Evolutionary conservation across 1,139 yeast species (phyloP).

Genomic region (Suhomyces kunorum): DNA sequence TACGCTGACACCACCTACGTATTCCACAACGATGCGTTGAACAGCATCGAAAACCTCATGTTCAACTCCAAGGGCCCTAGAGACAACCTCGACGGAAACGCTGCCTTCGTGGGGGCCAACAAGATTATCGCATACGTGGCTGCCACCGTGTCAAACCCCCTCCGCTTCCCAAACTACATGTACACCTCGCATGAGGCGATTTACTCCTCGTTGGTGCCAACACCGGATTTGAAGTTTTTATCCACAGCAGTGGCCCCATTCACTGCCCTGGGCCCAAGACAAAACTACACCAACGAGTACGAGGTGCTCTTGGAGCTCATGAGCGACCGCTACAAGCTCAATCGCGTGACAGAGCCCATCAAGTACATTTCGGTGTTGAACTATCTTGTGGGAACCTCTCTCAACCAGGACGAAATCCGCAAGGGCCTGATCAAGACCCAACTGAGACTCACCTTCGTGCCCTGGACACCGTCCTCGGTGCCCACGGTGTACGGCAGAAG

Average conservation of each 20-base stretch:
- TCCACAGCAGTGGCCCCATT: constrained; percentile 89
- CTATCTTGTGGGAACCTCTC: constrained; percentile 65
- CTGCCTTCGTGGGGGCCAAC: constrained; percentile 74
- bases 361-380: constrained; percentile 73
- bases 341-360: constrained; percentile 46
- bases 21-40: constrained; percentile 85
- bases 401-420: constrained; percentile 74
- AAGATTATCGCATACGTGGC: constrained; percentile 83
- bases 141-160: constrained; percentile 81
- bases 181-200: constrained; percentile 85
- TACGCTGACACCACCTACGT: constrained; percentile 85
- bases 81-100: constrained; percentile 25
- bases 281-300: constrained; percentile 69
- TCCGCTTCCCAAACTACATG: constrained; percentile 90
- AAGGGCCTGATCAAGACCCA: constrained; percentile 79
- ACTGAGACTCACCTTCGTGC: constrained; percentile 76
- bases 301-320: constrained; percentile 83
- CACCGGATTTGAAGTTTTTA: constrained; percentile 86
- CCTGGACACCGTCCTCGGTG: constrained; percentile 82
- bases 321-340: constrained; percentile 79
- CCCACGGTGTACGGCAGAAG: constrained; percentile 77
- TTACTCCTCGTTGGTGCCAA: constrained; percentile 79
- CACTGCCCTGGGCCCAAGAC: constrained; percentile 49
- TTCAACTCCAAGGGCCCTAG: constrained; percentile 19
- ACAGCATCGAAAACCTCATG: constrained; percentile 60